phyloP scores from a whole-genome alignment of 2,329 filamentous ascomycete species.

The Epichloe aotearoae region DNA sequence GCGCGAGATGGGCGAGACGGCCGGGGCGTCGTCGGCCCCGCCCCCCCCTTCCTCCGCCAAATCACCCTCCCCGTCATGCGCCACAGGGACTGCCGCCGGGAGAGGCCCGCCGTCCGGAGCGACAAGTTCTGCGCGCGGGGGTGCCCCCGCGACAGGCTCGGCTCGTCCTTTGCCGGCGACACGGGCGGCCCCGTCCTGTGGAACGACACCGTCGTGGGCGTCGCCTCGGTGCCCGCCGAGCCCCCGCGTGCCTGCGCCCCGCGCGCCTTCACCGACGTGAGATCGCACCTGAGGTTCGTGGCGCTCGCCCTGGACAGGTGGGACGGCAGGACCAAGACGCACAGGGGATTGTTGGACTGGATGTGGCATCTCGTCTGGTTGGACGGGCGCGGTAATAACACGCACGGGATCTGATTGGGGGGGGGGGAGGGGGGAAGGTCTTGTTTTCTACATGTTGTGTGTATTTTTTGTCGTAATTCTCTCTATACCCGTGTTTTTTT shows the following conservation, averaged over 20 bases:
- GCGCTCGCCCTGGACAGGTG: background rate
- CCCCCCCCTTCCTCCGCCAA: background rate
- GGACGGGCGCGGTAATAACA: no score
- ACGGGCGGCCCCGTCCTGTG: background rate
- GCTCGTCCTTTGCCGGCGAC: background rate
- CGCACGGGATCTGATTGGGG: no score
- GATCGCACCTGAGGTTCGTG: background rate
- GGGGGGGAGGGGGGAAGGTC: no score
- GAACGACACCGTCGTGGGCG: background rate
- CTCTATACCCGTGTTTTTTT: no score
- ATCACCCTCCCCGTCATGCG: background rate
- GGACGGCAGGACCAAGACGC: no score
- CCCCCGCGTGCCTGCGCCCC: background rate
- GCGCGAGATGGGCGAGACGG: background rate
- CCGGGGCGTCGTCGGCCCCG: background rate
- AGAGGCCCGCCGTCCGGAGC: background rate
- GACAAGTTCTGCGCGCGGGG: background rate
- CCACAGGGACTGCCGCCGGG: background rate
- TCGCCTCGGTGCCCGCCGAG: background rate
- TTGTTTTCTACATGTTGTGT: no score
- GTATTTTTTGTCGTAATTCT: no score
- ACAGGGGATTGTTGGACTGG: no score
- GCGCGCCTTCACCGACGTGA: background rate
- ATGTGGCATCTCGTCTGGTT: no score
- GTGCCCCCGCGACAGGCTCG: background rate